phyloP scores from a whole-genome alignment of 345 rosid genomes.

The Aquilaria sinensis region DNA sequence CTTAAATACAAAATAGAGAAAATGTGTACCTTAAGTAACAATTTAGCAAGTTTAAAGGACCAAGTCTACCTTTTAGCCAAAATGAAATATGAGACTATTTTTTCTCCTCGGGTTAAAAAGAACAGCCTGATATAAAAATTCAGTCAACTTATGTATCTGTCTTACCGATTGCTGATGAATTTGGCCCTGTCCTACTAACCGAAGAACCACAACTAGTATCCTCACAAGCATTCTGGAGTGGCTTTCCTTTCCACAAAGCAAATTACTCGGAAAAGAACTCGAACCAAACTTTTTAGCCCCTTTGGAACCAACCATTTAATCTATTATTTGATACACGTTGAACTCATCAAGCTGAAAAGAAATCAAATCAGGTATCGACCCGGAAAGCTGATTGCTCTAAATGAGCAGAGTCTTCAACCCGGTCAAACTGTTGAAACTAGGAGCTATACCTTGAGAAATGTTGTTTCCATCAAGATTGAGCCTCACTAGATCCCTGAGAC shows the following conservation, averaged over 20 bases:
- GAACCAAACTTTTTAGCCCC: constrained; percentile 33
- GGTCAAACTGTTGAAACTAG: constrained; percentile 51
- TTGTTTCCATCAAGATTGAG: constrained; percentile 66
- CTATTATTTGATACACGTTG: constrained; percentile 64
- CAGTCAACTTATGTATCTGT: constrained; percentile 47
- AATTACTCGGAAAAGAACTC: constrained; percentile 59
- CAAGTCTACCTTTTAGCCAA: too few relatives aligned
- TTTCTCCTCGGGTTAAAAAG: too few relatives aligned
- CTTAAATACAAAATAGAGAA: too few relatives aligned
- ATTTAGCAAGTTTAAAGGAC: too few relatives aligned
- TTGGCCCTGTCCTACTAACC: constrained; percentile 33
- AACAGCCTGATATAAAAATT: too few relatives aligned
- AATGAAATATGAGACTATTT: too few relatives aligned
- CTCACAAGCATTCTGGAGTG: constrained; percentile 30
- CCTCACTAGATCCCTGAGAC: constrained; percentile 50
- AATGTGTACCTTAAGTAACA: too few relatives aligned
- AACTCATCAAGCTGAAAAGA: constrained; percentile 49
- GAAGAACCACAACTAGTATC: constrained; percentile 17
- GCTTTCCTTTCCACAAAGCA: constrained; percentile 61
- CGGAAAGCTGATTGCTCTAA: constrained; percentile 59
- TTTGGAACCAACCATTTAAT: constrained; percentile 70
- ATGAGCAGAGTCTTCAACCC: constrained; percentile 67
- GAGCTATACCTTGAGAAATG: constrained; percentile 56
- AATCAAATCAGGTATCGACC: constrained; percentile 42
- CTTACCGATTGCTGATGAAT: constrained; percentile 20